phyloP scores from a whole-genome alignment of 768 basidiomycete genomes.

The Gloeophyllum trabeum region DNA sequence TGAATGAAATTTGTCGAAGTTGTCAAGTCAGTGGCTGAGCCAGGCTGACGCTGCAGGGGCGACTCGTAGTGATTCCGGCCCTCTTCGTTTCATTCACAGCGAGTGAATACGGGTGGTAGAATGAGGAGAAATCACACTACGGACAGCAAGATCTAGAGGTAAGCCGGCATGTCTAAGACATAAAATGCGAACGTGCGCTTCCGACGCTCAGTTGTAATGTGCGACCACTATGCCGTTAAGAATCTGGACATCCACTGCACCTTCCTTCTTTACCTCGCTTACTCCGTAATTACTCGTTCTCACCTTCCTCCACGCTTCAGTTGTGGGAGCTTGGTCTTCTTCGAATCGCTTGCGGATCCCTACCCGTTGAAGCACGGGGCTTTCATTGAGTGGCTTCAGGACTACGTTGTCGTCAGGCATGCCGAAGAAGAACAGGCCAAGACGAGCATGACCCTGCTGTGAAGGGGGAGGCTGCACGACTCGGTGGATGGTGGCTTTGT shows the following conservation, averaged over 20 bases:
- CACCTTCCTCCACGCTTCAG: constrained; percentile 20
- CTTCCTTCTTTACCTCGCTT: constrained; percentile 16
- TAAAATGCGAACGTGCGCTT: no score
- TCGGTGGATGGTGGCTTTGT: constrained; percentile 25
- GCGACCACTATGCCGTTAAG: constrained; percentile 20
- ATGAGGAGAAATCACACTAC: no score
- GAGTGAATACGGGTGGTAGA: no score
- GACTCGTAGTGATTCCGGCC: no score
- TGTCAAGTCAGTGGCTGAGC: no score
- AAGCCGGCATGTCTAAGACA: no score
- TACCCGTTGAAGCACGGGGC: constrained; percentile 20
- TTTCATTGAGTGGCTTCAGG: constrained; percentile 17
- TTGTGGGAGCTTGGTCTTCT: constrained; percentile 16
- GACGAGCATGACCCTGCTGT: constrained; percentile 20
- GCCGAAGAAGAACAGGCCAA: constrained; percentile 24
- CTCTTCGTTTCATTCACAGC: no score
- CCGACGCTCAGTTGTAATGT: constrained; percentile 22
- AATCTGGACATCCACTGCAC: constrained; percentile 20
- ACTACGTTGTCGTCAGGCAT: constrained; percentile 19
- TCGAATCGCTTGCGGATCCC: constrained; percentile 17
- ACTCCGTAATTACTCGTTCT: constrained; percentile 24
- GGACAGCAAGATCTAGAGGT: no score
- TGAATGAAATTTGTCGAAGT: no score
- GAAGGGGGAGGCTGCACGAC: constrained; percentile 24
- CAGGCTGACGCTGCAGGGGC: no score